Base-by-base conservation (phyloP, 148 eudicot species). In the Nepenthes gracilis region DNA sequence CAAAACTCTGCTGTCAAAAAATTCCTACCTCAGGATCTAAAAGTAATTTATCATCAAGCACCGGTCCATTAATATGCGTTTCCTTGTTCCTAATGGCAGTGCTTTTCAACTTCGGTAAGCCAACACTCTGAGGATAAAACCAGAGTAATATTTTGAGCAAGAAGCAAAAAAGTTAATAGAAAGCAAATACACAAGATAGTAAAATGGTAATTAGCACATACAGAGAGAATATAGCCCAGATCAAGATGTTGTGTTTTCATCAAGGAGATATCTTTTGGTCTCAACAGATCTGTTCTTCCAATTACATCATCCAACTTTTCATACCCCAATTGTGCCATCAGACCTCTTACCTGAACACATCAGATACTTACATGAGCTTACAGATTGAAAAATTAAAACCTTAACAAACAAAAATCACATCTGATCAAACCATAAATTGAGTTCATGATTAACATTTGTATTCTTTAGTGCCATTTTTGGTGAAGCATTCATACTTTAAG, bases 201-300 rank as follows among this genome's bases (percentile, higher is more conserved):
- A 14, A 6, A 37, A 7, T 1, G 9, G 14, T 33, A 43, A 34
- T 11, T 49, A n/a, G 48, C 67, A 76, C 96, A 60, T 86, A 93
- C 99, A 34, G 95, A 86, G 58, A 89, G 83, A 63, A 93, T 38
- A 71, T 80, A 82, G 54, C 79, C 61, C 64, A 93, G 95, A 78
- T 93, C 96, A 75, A 93, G 89, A 86, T 93, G 99, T 70, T 86
- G 99, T 54, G 99, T 93, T 77, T 93, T 93, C 84, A 89, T 64
- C 67, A 93, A 75, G 34, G 99, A 89, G 49, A 93, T 82, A 71
- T 93, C 96, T 63, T 89, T 87, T 59, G 89, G 87, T 75, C 64
- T 89, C 60, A 89, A 64, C 50, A 93, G 70, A 60, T 93, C 96
- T 43, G 96, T 88, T 74, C 81, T 84, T 67, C 99, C 99, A 59